Percentiles rank a stretch among this genome's conserved stretches.
Conservation (phyloP, 2,329 filamentous ascomycete genomes). For the Epichloe gansuensis region DNA sequence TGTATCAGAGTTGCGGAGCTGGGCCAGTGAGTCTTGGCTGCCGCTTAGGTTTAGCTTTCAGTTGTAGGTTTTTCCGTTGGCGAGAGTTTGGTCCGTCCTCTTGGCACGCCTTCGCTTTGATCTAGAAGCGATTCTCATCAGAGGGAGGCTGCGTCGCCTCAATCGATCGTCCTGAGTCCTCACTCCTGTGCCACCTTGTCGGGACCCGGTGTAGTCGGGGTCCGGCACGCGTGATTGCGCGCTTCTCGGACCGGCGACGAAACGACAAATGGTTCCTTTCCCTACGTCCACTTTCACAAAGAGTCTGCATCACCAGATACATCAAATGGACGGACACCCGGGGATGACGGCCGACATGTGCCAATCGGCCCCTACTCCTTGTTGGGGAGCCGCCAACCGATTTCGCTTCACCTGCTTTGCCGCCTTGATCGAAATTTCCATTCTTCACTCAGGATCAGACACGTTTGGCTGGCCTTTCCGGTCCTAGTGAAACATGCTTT, state of each 20-base stretch:
- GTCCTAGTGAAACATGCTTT: conserved; percentile 2
- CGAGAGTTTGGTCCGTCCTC: background rate
- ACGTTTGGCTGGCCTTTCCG: conserved; percentile 3
- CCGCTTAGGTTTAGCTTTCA: conserved; percentile 9
- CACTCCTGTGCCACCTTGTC: background rate
- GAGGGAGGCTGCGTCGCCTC: background rate
- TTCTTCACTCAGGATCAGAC: background rate
- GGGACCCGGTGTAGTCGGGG: background rate
- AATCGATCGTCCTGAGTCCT: background rate
- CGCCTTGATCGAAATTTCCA: background rate
- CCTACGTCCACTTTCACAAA: background rate
- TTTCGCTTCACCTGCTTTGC: background rate
- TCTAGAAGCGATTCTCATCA: too few species aligned
- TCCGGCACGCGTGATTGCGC: background rate
- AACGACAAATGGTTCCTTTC: background rate
- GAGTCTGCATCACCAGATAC: background rate
- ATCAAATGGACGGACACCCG: background rate
- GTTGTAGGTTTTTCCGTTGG: background rate
- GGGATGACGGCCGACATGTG: background rate
- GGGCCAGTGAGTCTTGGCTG: conserved; percentile 9
- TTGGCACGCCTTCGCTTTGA: too few species aligned
- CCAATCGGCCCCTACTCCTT: background rate
- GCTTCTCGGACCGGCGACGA: background rate
- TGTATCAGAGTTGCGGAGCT: background rate
- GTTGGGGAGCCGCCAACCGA: background rate